A percentile compares a stretch with the other conserved stretches of the same genome.
Evolutionary conservation across 441 rosid species (phyloP).

Genomic region (Capsella rubella): DNA sequence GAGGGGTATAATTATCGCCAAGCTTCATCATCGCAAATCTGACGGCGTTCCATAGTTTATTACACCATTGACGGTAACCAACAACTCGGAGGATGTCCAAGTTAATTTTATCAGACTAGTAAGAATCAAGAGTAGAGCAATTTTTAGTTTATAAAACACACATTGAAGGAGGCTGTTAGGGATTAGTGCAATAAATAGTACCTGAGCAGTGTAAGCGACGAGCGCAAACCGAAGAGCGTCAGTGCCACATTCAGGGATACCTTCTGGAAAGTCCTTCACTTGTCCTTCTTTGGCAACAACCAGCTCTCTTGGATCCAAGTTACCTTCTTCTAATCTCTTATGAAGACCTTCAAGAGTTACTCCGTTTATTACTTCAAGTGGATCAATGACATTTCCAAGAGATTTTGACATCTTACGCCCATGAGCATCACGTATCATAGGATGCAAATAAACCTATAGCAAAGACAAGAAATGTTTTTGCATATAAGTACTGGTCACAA

Average conservation of each 20-base stretch:
- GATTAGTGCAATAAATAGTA: constrained; percentile 34
- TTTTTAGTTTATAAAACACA: constrained; percentile 20
- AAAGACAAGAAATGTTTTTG: constrained; percentile 15
- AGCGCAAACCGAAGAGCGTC: constrained; percentile 99
- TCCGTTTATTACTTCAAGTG: constrained; percentile 93
- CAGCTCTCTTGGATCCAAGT: constrained; percentile 81
- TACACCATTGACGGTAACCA: constrained; percentile 99
- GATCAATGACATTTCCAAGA: constrained; percentile 94
- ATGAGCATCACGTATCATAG: constrained; percentile 99
- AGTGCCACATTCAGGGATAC: constrained; percentile 96
- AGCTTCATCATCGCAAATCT: constrained; percentile 96
- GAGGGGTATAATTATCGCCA: constrained; percentile 72
- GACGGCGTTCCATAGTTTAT: constrained; percentile 96
- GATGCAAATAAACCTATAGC: constrained; percentile 86
- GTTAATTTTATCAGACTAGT: constrained; percentile 91
- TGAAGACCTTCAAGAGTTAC: constrained; percentile 86
- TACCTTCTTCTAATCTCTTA: constrained; percentile 88
- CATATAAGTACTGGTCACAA: constrained; percentile 12
- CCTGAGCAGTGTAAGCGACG: constrained; percentile 98
- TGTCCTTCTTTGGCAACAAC: constrained; percentile 84
- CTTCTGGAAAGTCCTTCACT: constrained; percentile 85
- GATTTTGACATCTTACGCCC: constrained; percentile 99
- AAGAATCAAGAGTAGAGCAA: constrained; percentile 23
- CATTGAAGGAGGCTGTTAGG: neutral
- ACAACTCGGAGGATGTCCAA: constrained; percentile 95